These are phyloP conservation scores for Geranium rotundifolium DNA, from an alignment of 345 rosid species.

Conservation along the genomic window DNA sequence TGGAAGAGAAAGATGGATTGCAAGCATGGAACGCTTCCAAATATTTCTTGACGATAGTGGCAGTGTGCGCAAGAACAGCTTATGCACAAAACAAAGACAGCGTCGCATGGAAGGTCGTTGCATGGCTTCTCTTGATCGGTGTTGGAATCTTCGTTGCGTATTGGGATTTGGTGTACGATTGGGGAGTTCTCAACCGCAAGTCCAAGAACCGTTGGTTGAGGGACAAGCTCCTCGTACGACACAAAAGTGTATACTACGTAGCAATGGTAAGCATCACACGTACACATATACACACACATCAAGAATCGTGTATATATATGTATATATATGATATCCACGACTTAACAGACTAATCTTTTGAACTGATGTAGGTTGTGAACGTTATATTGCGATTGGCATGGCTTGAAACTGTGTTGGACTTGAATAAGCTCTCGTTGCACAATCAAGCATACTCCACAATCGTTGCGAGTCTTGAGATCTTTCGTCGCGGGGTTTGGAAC, in stretches of 20 bases:
- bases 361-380: constrained; percentile 30
- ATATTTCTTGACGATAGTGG: constrained; percentile 52
- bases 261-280: constrained; percentile 54
- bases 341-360: too few relatives aligned
- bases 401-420: constrained; percentile 56
- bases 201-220: constrained; percentile 52
- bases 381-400: constrained; percentile 46
- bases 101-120: constrained; percentile 33
- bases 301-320: too few relatives aligned
- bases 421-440: constrained; percentile 30
- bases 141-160: constrained; percentile 33
- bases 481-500: constrained; percentile 64
- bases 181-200: constrained; percentile 60
- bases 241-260: constrained; percentile 47
- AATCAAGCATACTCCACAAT: constrained; percentile 34
- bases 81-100: constrained; percentile 41
- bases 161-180: constrained; percentile 63
- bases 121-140: constrained; percentile 50
- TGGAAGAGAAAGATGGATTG: constrained; percentile 41
- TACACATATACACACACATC: too few relatives aligned
- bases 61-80: constrained; percentile 46
- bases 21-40: constrained; percentile 52
- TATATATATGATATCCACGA: too few relatives aligned
- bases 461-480: constrained; percentile 51
- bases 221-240: constrained; percentile 50